Conservation (phyloP, 202 grass and related monocot genomes). For the Bolboschoenoplectus hybrid region DNA sequence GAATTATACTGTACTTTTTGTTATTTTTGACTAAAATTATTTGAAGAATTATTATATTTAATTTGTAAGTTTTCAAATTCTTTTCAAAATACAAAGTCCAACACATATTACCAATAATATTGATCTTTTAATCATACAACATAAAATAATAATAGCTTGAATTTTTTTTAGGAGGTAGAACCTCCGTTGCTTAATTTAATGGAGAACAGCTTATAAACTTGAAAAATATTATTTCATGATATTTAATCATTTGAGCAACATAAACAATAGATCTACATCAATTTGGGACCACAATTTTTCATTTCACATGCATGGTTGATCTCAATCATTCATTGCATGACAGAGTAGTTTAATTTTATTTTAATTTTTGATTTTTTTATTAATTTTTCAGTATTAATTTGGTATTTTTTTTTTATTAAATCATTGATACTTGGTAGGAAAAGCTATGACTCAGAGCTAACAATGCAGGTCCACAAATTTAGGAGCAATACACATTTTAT, state of each 20-base stretch:
- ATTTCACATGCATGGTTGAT: slow-evolving; percentile 31
- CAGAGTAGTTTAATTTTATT: background rate
- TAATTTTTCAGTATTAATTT: background rate
- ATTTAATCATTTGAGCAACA: slow-evolving; percentile 5
- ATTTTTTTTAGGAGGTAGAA: background rate
- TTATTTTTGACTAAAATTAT: no score
- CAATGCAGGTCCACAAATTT: slow-evolving; percentile 3
- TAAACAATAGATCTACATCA: background rate
- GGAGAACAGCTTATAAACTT: background rate
- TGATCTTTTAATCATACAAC: no score
- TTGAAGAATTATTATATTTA: no score
- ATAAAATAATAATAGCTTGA: background rate
- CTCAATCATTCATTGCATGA: slow-evolving; percentile 27
- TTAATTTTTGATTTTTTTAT: background rate
- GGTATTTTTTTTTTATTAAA: slow-evolving; percentile 2
- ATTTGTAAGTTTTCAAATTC: no score
- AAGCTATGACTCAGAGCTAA: background rate
- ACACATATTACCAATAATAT: no score
- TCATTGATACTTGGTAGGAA: slow-evolving; percentile 17
- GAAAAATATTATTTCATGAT: background rate
- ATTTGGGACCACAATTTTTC: slow-evolving; percentile 11
- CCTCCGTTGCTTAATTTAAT: background rate
- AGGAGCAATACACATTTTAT: background rate
- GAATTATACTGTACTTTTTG: no score
- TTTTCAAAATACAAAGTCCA: no score